Conservation (phyloP, 192 early-diverging fungal genomes). For the Entomortierella chlamydospora region DNA sequence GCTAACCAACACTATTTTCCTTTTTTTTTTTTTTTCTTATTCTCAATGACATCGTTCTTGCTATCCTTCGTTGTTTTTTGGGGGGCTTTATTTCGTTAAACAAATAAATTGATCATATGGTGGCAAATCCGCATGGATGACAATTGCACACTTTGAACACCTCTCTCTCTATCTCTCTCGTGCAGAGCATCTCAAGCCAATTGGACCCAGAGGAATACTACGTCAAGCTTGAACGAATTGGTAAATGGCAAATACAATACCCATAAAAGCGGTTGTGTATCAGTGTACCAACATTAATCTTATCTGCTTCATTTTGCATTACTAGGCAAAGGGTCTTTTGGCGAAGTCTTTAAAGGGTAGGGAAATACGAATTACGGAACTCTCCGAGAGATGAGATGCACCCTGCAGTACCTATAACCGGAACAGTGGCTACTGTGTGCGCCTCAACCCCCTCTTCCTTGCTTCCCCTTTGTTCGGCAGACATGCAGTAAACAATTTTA, state of each 20-base stretch:
- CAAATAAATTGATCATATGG: background rate
- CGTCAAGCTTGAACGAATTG: slow-evolving; percentile 75
- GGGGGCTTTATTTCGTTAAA: background rate
- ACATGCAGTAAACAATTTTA: background rate
- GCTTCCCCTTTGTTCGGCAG: background rate
- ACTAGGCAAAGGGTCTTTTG: slow-evolving; percentile 80
- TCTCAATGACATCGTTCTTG: slow-evolving; percentile 26
- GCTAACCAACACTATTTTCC: background rate
- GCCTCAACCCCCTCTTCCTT: background rate
- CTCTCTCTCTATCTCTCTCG: background rate
- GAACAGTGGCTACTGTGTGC: background rate
- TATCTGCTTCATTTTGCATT: slow-evolving; percentile 1
- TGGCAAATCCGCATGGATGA: background rate
- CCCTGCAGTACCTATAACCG: background rate
- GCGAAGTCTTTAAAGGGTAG: slow-evolving; percentile 88
- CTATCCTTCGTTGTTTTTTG: slow-evolving; percentile 3
- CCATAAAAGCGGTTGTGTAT: too few relatives aligned
- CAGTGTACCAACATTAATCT: background rate
- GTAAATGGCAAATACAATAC: slow-evolving; percentile 45
- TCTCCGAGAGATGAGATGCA: background rate
- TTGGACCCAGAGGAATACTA: slow-evolving; percentile 75
- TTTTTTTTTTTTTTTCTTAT: background rate
- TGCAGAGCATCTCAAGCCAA: slow-evolving; percentile 52
- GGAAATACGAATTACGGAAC: background rate
- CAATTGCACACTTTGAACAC: background rate